Base-by-base conservation (phyloP, 345 rosid species). In the Psidium friedrichsthalianum region DNA sequence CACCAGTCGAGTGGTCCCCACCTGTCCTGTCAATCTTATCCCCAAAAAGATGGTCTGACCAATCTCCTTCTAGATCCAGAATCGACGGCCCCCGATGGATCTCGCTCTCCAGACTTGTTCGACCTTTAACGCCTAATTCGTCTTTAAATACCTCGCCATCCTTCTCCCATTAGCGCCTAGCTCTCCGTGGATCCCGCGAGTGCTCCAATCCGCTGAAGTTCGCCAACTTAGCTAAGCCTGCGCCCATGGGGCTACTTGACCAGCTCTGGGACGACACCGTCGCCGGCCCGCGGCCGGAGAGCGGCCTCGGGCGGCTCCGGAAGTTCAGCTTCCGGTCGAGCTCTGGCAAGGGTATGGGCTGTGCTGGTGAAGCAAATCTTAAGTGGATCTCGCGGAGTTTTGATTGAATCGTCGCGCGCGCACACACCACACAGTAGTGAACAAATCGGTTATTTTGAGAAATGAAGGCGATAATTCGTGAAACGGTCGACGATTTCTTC, bases 181-280 rank as follows among this genome's bases (percentile, higher is more conserved):
- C 27, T 16, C 0, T 6, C 15, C 29, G 11, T 20, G 1, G 57
- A 18, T 27, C 15, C 3, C 25, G 20, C 32, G 4, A 80, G 55
- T 6, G 6, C 47, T 5, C 47, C 13, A 13, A 69, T 69, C 25
- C 1, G 78, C 20, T 36, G 40, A 69, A 44, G 78, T 36, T 47
- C 74, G 88, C 87, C 87, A 82, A 74, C 80, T 74, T 80, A 3
- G 32, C 74, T 24, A 56, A 56, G 15, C 40, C 49, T 47, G 22
- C 82, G 82, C 85, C 87, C 49, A 97, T 97, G 99, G 90, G 99
- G 54, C 90, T 97, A 16, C 96, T 96, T 36, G 98, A 97, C 83
- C 97, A 97, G 86, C 91, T 97, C 25, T 97, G 99, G 99, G 99
- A 97, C 85, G 99, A 97, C 86, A 96, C 98, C 86, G 96, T 96